These are phyloP conservation scores for Kodamaea kaohsiungensis DNA, from an alignment of 805 yeast genomes.

Conservation along the genomic window DNA sequence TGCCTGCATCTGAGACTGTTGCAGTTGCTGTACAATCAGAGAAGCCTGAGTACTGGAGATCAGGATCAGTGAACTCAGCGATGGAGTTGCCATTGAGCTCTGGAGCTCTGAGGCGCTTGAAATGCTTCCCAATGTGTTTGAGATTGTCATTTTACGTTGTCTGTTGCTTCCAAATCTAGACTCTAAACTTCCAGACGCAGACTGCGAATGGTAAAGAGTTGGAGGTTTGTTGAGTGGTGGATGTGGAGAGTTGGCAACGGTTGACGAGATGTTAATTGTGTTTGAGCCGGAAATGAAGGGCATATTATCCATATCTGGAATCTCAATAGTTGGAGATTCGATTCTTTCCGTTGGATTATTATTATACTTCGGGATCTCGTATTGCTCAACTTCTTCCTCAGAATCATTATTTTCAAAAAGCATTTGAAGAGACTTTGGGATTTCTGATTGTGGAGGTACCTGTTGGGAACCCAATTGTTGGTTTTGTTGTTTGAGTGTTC, in stretches of 20 bases:
- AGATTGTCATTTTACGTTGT: conserved; percentile 38
- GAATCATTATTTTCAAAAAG: conserved; percentile 57
- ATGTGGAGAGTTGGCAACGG: conserved; percentile 12
- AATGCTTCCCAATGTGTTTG: conserved; percentile 31
- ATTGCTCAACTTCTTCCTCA: neutral
- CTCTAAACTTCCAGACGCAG: conserved; percentile 42
- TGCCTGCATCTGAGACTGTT: conserved; percentile 2
- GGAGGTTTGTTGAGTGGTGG: conserved; percentile 43
- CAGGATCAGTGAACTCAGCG: conserved; percentile 1
- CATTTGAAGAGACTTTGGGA: conserved; percentile 72
- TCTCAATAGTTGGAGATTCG: conserved; percentile 65
- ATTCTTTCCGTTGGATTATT: conserved; percentile 28
- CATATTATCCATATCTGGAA: conserved; percentile 61
- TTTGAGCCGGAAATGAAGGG: conserved; percentile 19
- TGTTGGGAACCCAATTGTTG: conserved; percentile 6
- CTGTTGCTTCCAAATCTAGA: conserved; percentile 20
- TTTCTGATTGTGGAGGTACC: conserved; percentile 35
- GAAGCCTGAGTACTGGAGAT: conserved; percentile 17
- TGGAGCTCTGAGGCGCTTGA: neutral
- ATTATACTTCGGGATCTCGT: conserved; percentile 4
- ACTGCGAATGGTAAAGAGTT: conserved; percentile 42
- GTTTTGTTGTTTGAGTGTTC: conserved; percentile 1
- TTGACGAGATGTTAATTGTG: neutral
- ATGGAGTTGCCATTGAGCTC: conserved; percentile 14
- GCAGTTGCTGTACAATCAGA: conserved; percentile 24